A percentile compares a stretch with the other conserved stretches of the same genome.
These are phyloP conservation scores for Lagenaria siceraria DNA, from an alignment of 306 rosid genomes.

Conservation along the genomic window DNA sequence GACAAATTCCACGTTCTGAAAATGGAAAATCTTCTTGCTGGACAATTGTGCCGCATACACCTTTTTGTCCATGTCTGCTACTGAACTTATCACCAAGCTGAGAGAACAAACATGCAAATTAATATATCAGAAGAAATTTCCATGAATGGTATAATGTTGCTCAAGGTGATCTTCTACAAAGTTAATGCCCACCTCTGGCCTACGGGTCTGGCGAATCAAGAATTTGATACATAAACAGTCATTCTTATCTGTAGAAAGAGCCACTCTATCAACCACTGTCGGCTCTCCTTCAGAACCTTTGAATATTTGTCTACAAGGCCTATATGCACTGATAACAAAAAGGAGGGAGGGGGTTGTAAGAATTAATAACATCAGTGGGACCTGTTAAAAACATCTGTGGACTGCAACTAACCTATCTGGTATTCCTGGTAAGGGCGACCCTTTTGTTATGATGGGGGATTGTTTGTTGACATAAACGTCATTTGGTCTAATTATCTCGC, in stretches of 20 bases:
- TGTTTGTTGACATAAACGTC: conserved; percentile 64
- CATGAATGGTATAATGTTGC: background rate
- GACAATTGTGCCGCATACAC: conserved; percentile 92
- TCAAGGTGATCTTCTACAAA: conserved; percentile 3
- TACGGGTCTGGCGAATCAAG: conserved; percentile 74
- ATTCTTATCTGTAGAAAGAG: conserved; percentile 59
- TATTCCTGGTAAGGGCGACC: conserved; percentile 17
- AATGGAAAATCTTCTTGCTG: conserved; percentile 95
- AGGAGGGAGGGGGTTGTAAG: background rate
- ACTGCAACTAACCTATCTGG: conserved; percentile 38
- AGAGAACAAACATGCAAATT: conserved; percentile 9
- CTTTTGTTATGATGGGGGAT: conserved; percentile 43
- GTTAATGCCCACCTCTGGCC: conserved; percentile 69
- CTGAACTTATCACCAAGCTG: conserved; percentile 96
- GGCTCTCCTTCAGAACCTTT: conserved; percentile 72
- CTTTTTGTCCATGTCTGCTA: conserved; percentile 99
- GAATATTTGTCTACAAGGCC: conserved; percentile 21
- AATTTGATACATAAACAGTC: conserved; percentile 60
- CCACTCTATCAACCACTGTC: conserved; percentile 71
- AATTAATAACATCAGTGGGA: background rate
- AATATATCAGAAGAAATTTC: background rate
- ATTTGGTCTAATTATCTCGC: conserved; percentile 55
- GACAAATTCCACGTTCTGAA: conserved; percentile 95
- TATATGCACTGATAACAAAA: conserved; percentile 45
- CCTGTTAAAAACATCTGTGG: background rate